Percentiles rank a stretch among this genome's conserved stretches.
These are phyloP conservation scores for Trifolium dubium DNA, from an alignment of 306 rosid genomes.

Conservation along the genomic window DNA sequence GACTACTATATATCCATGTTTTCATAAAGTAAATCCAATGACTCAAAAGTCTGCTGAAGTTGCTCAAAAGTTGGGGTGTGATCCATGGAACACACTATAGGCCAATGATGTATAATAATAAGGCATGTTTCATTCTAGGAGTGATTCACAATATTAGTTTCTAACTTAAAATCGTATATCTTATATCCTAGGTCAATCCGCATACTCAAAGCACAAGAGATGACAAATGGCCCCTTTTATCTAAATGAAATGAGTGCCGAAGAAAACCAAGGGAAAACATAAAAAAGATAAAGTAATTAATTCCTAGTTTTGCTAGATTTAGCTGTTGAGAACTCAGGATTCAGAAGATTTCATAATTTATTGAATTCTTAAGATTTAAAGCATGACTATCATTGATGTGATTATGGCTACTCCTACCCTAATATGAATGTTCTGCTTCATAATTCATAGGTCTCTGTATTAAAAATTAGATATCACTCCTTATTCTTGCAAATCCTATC, in stretches of 20 bases:
- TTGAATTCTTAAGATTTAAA: too few relatives aligned
- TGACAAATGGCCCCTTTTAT: background rate
- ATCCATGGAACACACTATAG: slow-evolving; percentile 10
- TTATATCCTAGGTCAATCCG: background rate
- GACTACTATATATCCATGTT: slow-evolving; percentile 2
- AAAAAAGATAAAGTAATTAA: background rate
- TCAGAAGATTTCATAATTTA: background rate
- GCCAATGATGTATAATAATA: slow-evolving; percentile 1
- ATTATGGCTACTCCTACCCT: background rate
- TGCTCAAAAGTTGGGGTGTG: background rate
- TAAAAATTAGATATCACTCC: too few relatives aligned
- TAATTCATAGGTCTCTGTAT: background rate
- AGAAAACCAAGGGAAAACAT: background rate
- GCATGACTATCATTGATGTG: background rate
- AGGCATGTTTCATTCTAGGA: background rate
- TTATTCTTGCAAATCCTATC: background rate
- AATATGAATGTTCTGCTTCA: background rate
- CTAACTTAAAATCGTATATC: background rate
- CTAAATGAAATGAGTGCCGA: background rate
- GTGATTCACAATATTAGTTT: slow-evolving; percentile 3
- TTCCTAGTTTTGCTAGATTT: background rate
- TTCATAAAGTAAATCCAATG: background rate
- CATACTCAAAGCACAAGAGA: background rate
- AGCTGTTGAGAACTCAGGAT: background rate
- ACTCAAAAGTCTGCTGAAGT: slow-evolving; percentile 14